Conservation (phyloP, 2,329 filamentous ascomycete genomes). For the Dendryphion nanum region DNA sequence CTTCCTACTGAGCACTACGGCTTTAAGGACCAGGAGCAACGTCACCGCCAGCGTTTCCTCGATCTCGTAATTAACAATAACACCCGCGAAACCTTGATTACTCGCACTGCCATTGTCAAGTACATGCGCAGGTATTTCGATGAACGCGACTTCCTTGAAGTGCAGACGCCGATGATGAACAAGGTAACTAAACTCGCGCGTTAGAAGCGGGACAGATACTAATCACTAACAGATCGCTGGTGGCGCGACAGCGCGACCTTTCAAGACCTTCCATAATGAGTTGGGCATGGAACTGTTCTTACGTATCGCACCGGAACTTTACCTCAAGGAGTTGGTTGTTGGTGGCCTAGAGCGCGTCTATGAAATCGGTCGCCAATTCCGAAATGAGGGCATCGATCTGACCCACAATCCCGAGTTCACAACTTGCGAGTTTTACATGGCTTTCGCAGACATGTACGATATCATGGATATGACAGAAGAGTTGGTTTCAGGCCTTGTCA, state of each 20-base stretch:
- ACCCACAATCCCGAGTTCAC: constrained; percentile 99
- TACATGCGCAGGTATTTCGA: constrained; percentile 91
- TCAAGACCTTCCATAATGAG: constrained; percentile 95
- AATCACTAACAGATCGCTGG: too few species aligned
- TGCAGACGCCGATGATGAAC: constrained; percentile 96
- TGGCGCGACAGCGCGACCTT: constrained; percentile 92
- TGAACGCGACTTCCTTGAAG: constrained; percentile 82
- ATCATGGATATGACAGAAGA: constrained; percentile 91
- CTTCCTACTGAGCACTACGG: constrained; percentile 77
- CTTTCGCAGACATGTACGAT: constrained; percentile 72
- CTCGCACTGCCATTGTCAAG: constrained; percentile 80
- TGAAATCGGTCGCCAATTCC: constrained; percentile 92
- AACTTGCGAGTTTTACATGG: constrained; percentile 95
- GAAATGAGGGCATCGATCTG: constrained; percentile 86
- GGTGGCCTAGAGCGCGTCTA: constrained; percentile 93
- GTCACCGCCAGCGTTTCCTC: constrained; percentile 89
- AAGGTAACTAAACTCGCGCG: too few species aligned
- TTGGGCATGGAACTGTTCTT: constrained; percentile 92
- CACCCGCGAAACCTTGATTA: constrained; percentile 79
- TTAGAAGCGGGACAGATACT: too few species aligned
- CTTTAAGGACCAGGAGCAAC: constrained; percentile 91
- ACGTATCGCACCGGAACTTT: constrained; percentile 91
- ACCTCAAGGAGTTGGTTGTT: constrained; percentile 94
- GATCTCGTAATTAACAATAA: constrained; percentile 96
- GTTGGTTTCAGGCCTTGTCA: constrained; percentile 84